A percentile compares a stretch with the other conserved stretches of the same genome.
These are phyloP conservation scores for Aspergillus sp. DNA, from an alignment of 2,329 filamentous ascomycete genomes.

Conservation along the genomic window DNA sequence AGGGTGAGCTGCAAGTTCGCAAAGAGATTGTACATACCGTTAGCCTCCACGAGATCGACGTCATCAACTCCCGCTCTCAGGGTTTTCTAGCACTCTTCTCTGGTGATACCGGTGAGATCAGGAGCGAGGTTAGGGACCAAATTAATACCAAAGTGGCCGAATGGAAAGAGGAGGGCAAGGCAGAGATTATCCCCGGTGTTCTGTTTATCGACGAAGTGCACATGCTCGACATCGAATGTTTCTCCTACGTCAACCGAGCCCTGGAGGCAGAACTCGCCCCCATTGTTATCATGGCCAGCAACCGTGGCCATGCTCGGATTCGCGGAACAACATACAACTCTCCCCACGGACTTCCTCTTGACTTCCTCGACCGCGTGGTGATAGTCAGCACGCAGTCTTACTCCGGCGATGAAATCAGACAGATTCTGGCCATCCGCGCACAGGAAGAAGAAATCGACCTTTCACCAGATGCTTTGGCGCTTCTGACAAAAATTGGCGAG, in stretches of 20 bases:
- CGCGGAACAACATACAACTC: constrained; percentile 88
- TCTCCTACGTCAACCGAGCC: constrained; percentile 95
- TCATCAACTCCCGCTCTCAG: constrained; percentile 98
- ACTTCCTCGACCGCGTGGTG: constrained; percentile 91
- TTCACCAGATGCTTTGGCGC: constrained; percentile 76
- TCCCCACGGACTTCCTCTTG: constrained; percentile 86
- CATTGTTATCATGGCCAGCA: constrained; percentile 98
- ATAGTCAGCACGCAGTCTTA: constrained; percentile 94
- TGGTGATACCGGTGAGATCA: constrained; percentile 94
- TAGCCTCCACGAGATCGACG: constrained; percentile 94
- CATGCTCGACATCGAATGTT: constrained; percentile 99
- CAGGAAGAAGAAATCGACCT: constrained; percentile 94
- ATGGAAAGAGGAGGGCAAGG: constrained; percentile 99
- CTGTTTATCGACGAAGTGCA: constrained; percentile 98
- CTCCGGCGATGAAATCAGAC: constrained; percentile 71
- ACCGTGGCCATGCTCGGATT: constrained; percentile 83
- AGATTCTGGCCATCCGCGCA: constrained; percentile 86
- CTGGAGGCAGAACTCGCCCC: constrained; percentile 90
- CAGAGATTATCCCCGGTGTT: constrained; percentile 93
- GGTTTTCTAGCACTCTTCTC: constrained; percentile 96
- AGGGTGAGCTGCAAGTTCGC: constrained; percentile 93
- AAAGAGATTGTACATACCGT: constrained; percentile 97
- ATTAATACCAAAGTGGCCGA: constrained; percentile 98
- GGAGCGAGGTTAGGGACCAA: constrained; percentile 93
- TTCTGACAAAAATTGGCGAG: constrained; percentile 90